A percentile compares a stretch with the other conserved stretches of the same genome.
Conservation (phyloP, 169 alveolate genomes). For the Perkinsus marinus region DNA sequence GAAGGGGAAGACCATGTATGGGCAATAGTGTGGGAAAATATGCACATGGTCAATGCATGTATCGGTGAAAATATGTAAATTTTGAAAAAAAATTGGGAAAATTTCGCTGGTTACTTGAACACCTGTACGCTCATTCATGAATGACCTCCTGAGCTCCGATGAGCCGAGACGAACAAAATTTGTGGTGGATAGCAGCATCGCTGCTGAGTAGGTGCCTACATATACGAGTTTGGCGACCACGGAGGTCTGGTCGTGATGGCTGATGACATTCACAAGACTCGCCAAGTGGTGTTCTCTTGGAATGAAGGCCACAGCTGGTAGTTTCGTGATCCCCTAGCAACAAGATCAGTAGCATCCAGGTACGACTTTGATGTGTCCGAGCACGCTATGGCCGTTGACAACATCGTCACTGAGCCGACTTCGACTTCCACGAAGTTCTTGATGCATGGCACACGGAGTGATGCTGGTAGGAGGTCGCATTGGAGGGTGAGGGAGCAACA, state of each 20-base stretch:
- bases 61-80: too few species aligned
- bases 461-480: slow-evolving; percentile 15
- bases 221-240: slow-evolving; percentile 95
- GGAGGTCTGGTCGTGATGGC: slow-evolving; percentile 98
- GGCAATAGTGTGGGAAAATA: too few species aligned
- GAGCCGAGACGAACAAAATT: too few species aligned
- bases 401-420: slow-evolving; percentile 88
- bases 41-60: too few species aligned
- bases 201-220: slow-evolving; percentile 49
- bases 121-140: too few species aligned
- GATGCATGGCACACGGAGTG: slow-evolving; percentile 80
- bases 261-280: slow-evolving; percentile 49
- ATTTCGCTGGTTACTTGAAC: too few species aligned
- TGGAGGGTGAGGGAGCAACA: too few species aligned
- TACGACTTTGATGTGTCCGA: slow-evolving; percentile 72
- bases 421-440: slow-evolving; percentile 82
- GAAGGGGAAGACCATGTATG: too few species aligned
- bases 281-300: slow-evolving; percentile 77
- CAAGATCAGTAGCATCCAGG: background rate
- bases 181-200: too few species aligned
- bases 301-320: slow-evolving; percentile 92
- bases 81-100: too few species aligned
- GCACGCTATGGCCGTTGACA: slow-evolving; percentile 70
- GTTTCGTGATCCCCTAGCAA: background rate
- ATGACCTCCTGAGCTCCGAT: too few species aligned